Base-by-base conservation (phyloP, 108 stramenopile species). In the Nannochloropsis gaditana region DNA sequence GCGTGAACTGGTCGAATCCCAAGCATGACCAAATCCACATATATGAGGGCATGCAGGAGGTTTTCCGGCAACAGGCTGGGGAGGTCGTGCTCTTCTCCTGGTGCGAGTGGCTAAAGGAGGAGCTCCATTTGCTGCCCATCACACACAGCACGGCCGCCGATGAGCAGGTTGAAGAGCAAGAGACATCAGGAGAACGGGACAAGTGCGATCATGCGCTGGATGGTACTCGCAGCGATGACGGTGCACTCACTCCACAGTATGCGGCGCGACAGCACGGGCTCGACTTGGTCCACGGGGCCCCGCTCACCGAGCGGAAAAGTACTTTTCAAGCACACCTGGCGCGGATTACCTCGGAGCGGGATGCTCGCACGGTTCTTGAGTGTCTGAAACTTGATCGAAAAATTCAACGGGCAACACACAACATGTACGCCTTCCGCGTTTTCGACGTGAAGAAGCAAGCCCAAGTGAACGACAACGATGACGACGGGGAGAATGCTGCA, bases 401-500 rank as follows among this genome's bases (percentile, higher is more conserved):
- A 43, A 81, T 88, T 43, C 86, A 86, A 6, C 84, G 87, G 17
- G 87, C 87, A 42, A 87, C 87, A 2, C 87, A 88, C 86, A 88
- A 88, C 43, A 82, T 88, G 44, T 43, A 84, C 84, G 87, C 87
- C 21, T 88, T 84, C 83, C 83, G 87, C 19, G 84, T 88, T 3
- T 88, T 86, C 82, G 87, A 88, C 44, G 87, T 81, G 79, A 82
- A 4, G 17, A 85, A 82, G 43, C 84, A 84, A 8, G 87, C 86
- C n/a, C 87, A 87, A 43, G 84, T 88, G 10, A 84, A 87, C 47
- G 87, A 88, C 86, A 88, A 88, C 21, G 87, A 88, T 17, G 87
- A 88, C 43, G 87, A 88, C 43, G 87, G 87, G 43, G 87, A 88
- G 41, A 88, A 80, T 41, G 87, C 83, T 41, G 87, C 87, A 3